Conservation (phyloP, 768 basidiomycete species). For the Boletus subparvulus region DNA sequence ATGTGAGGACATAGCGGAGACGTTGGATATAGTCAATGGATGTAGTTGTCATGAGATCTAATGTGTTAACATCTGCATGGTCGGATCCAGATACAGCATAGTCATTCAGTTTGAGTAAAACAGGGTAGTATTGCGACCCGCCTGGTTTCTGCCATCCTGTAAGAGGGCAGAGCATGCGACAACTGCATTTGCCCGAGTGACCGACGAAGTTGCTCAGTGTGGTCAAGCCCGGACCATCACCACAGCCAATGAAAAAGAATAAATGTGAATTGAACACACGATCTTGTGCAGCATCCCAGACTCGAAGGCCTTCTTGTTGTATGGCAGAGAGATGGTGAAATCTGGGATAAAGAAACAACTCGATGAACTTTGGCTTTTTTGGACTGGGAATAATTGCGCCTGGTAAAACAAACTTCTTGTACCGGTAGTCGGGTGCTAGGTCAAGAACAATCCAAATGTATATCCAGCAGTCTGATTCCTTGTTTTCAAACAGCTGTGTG, state of each 20-base stretch:
- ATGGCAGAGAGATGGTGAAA: conserved; percentile 16
- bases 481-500: conserved; percentile 35
- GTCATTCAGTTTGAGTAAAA: neutral
- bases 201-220: neutral
- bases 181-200: neutral
- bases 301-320: conserved; percentile 15
- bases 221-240: neutral
- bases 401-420: neutral
- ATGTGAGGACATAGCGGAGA: neutral
- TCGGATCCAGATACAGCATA: neutral
- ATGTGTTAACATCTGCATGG: neutral
- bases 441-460: conserved; percentile 37
- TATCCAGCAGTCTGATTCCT: conserved; percentile 24
- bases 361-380: conserved; percentile 33
- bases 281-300: conserved; percentile 21
- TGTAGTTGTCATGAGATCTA: neutral
- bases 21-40: neutral
- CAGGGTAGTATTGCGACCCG: neutral
- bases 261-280: neutral
- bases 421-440: conserved; percentile 4
- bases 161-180: neutral
- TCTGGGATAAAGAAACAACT: conserved; percentile 24
- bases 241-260: neutral
- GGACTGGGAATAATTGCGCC: conserved; percentile 26
- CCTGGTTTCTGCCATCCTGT: neutral